Conservation (phyloP, 495 filamentous ascomycete species). For the Aspergillus kassunensis region DNA sequence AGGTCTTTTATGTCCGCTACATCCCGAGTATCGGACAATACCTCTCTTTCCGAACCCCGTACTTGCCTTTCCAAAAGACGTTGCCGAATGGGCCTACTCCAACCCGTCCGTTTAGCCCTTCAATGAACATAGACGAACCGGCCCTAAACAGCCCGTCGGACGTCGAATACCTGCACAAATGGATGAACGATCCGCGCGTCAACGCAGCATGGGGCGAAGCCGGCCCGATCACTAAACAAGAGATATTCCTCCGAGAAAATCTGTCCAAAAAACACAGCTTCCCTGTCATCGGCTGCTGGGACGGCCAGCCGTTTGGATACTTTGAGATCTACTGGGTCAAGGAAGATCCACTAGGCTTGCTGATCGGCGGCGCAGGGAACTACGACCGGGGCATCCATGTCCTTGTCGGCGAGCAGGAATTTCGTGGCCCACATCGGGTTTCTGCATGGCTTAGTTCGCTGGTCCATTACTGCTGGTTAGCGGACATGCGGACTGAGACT, state of each 20-base stretch:
- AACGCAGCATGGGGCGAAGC: conserved; percentile 74
- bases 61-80: conserved; percentile 23
- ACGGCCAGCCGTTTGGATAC: conserved; percentile 92
- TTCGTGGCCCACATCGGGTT: conserved; percentile 70
- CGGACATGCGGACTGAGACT: conserved; percentile 76
- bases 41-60: conserved; percentile 80
- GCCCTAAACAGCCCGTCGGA: conserved; percentile 48
- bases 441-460: conserved; percentile 77
- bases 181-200: conserved; percentile 89
- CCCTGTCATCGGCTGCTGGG: conserved; percentile 90
- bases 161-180: conserved; percentile 71
- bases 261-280: conserved; percentile 71
- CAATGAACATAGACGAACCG: conserved; percentile 26
- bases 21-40: conserved; percentile 79
- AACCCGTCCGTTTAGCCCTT: conserved; percentile 24
- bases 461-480: conserved; percentile 77
- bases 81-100: conserved; percentile 23
- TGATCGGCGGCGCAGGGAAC: conserved; percentile 62
- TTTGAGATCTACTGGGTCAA: conserved; percentile 99
- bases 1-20: conserved; percentile 85
- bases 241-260: conserved; percentile 62
- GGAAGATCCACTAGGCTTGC: conserved; percentile 72
- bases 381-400: conserved; percentile 89
- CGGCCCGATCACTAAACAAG: conserved; percentile 58
- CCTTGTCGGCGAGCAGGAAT: conserved; percentile 90